phyloP scores from a whole-genome alignment of 2,329 filamentous ascomycete genomes.

The Aspergillus sp. region DNA sequence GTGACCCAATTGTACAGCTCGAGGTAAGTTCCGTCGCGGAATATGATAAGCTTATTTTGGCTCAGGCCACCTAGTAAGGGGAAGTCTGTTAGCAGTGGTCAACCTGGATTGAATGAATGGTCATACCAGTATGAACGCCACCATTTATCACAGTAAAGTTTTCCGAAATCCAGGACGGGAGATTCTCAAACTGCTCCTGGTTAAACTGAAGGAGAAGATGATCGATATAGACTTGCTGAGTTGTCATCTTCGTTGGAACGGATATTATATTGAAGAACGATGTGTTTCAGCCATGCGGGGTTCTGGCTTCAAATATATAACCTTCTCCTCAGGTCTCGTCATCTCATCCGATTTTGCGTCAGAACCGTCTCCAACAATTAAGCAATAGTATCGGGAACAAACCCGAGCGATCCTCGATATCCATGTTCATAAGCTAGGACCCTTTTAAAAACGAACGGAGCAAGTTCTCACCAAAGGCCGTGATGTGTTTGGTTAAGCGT shows the following conservation, averaged over 20 bases:
- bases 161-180: slow-evolving; percentile 10
- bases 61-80: slow-evolving; percentile 8
- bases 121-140: slow-evolving; percentile 8
- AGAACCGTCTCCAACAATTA: not conserved
- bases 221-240: slow-evolving; percentile 13
- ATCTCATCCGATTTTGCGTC: not conserved
- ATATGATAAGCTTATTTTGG: slow-evolving; percentile 15
- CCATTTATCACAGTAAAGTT: slow-evolving; percentile 15
- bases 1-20: slow-evolving; percentile 14
- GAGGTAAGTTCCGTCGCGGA: slow-evolving; percentile 13
- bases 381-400: too few relatives aligned
- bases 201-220: slow-evolving; percentile 13
- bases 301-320: not conserved
- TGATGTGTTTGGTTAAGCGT: slow-evolving; percentile 2
- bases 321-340: not conserved
- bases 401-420: too few relatives aligned
- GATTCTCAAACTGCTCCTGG: slow-evolving; percentile 5
- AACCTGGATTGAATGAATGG: not conserved
- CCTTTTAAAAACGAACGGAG: too few relatives aligned
- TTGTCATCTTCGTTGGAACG: not conserved
- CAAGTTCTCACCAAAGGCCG: not conserved
- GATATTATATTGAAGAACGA: not conserved
- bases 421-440: too few relatives aligned
- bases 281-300: not conserved
- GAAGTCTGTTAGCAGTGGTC: not conserved